These are phyloP conservation scores for Nakazawaea pomicola DNA, from an alignment of 805 yeast genomes.

Conservation along the genomic window DNA sequence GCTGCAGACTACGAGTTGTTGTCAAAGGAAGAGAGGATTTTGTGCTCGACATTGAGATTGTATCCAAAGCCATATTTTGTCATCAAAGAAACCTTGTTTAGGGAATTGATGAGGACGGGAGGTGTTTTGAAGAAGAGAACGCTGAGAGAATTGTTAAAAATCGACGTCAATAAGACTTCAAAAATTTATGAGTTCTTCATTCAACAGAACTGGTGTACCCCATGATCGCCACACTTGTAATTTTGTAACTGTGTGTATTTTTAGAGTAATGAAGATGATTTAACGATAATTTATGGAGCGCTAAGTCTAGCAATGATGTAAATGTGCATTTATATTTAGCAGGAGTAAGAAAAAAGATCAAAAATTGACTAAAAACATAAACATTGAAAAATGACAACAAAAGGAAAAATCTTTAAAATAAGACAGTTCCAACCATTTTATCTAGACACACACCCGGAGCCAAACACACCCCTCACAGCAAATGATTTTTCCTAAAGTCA, in stretches of 20 bases:
- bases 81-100: slow-evolving; percentile 82
- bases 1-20: slow-evolving; percentile 80
- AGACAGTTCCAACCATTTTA: too few species aligned
- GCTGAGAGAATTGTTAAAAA: slow-evolving; percentile 77
- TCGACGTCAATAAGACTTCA: slow-evolving; percentile 83
- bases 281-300: too few species aligned
- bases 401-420: too few species aligned
- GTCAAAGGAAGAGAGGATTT: slow-evolving; percentile 80
- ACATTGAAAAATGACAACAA: too few species aligned
- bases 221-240: not conserved
- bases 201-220: slow-evolving; percentile 78
- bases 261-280: too few species aligned
- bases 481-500: too few species aligned
- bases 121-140: slow-evolving; percentile 79
- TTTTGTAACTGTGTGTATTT: not conserved
- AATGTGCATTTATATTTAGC: too few species aligned
- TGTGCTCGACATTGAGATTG: slow-evolving; percentile 80
- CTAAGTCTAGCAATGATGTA: too few species aligned
- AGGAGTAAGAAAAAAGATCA: too few species aligned
- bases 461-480: too few species aligned
- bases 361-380: too few species aligned
- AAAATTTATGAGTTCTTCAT: slow-evolving; percentile 90
- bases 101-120: slow-evolving; percentile 81
- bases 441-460: too few species aligned
- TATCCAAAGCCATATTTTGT: slow-evolving; percentile 93